Base-by-base conservation (phyloP, 345 rosid species). In the Brassica carinata region DNA sequence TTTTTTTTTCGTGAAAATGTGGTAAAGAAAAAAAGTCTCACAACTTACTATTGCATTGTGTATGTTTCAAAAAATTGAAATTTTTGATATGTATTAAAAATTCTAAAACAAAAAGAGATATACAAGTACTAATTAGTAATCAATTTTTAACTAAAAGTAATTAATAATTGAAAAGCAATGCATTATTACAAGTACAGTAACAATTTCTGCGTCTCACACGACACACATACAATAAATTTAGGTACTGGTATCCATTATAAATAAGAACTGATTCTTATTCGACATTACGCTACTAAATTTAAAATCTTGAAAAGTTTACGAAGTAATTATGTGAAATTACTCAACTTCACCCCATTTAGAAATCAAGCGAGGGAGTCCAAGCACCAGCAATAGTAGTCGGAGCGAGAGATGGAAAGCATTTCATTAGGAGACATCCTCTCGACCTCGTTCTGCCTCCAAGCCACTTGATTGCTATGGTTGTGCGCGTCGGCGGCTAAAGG, bases 341-440 rank as follows among this genome's bases (percentile, higher is more conserved):
- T 71, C 17, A 40, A 8, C 40, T 45, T 8, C 29, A 27, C 26
- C 2, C 34, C 23, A 13, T 13, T 36, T 27, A 69, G 40, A 51
- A 67, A 13, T 64, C 61, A 81, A 64, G 57, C 77, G 30, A 76
- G 27, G 26, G 93, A 87, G 75, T 94, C 98, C 82, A 94, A 74
- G 82, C 98, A 94, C 98, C 98, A 94, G 23, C 98, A 94, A 69
- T 92, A 90, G 77, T 88, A 92, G 67, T 94, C 98, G 3, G 98
- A 91, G 74, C 90, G 90, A 63, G 98, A 92, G 36, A 91, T 84
- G 2, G 83, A 84, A 10, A 90, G 82, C 90, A 92, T 72, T 57
- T 88, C 93, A 18, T 92, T 84, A 1, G 98, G 97, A 79, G 67
- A 81, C 97, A 92, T 91, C 81, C 90, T 87, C 85, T 92, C 98